Conservation (phyloP, 495 filamentous ascomycete genomes). For the Penicillium malachiteum region DNA sequence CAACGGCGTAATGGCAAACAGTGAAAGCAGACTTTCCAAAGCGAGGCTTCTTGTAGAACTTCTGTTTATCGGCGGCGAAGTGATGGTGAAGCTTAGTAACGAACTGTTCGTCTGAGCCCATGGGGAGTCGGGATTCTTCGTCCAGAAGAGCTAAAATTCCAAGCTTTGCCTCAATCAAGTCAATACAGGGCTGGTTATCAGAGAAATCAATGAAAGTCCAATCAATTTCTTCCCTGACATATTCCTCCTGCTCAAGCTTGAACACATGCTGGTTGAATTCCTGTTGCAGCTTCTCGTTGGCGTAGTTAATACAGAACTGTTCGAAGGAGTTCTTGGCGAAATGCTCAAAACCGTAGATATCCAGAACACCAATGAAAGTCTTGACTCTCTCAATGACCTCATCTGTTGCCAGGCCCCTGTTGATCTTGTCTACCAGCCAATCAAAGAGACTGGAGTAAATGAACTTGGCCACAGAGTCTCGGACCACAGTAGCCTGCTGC, state of each 20-base stretch:
- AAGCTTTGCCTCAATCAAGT: slow-evolving; percentile 95
- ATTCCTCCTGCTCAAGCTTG: slow-evolving; percentile 98
- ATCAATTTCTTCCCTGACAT: slow-evolving; percentile 93
- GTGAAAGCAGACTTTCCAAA: slow-evolving; percentile 98
- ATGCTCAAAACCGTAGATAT: slow-evolving; percentile 99
- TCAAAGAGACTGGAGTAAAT: slow-evolving; percentile 98
- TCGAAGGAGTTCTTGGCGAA: slow-evolving; percentile 99
- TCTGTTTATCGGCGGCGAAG: slow-evolving; percentile 86
- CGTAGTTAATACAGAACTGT: slow-evolving; percentile 99
- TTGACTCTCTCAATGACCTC: slow-evolving; percentile 76
- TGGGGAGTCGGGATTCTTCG: slow-evolving; percentile 93
- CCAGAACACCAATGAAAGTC: slow-evolving; percentile 97
- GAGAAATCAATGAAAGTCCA: slow-evolving; percentile 99
- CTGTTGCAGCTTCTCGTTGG: slow-evolving; percentile 98
- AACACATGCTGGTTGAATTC: slow-evolving; percentile 99
- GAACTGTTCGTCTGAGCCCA: slow-evolving; percentile 97
- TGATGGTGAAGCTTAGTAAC: slow-evolving; percentile 97
- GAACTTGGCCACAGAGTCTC: slow-evolving; percentile 97
- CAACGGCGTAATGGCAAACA: slow-evolving; percentile 97
- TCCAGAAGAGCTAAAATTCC: slow-evolving; percentile 91
- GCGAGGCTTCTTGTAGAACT: slow-evolving; percentile 96
- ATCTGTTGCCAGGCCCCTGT: slow-evolving; percentile 83
- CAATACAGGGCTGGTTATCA: slow-evolving; percentile 99
- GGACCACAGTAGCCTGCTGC: slow-evolving; percentile 89
- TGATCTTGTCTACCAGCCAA: slow-evolving; percentile 97